Base-by-base conservation (phyloP, 768 basidiomycete species). In the Serpula lacrymans region DNA sequence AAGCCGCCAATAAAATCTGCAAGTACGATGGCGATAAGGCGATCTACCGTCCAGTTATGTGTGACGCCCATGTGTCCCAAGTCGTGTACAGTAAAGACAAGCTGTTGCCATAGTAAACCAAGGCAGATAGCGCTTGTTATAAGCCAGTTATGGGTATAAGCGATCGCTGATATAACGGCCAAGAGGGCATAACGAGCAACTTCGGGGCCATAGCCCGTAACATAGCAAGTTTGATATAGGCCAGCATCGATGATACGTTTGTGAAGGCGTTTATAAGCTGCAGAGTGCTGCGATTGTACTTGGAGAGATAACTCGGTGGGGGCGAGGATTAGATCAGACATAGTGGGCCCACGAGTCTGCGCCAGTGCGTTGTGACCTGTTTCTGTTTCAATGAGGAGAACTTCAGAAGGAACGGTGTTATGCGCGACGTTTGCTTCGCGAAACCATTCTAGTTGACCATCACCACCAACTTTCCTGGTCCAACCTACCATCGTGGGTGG, bases 51-150 rank as follows among this genome's bases (percentile, higher is more conserved):
- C 86, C 91, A 95, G 54, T 84, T 67, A 45, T 94, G 92, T 5
- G 92, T 94, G 45, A 98, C 84, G 24, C 91, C 91, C 65, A 88
- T 80, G 65, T 99, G 96, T 2, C 95, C 96, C 8, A 96, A 78
- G 64, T 99, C 96, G 60, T 99, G 96, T 24, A 78, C 93, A 41
- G 75, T 74, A 63, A 99, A 98, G 25, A 88, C 82, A 41, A 98
- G 73, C 58, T 98, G 96, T 55, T 99, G 96, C 91, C 91, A 98
- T 58, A 89, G 74, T 34, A 92, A 64, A 6, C 96, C 96, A 5
- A 98, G 80, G 50, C 74, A 84, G 34, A 88, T 50, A 3, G 94
- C 90, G 45, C 88, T 91, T 37, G 72, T 58, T 39, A 87, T 62
- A 49, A 84, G 74, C 82, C 86, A 88, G 49, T 63, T 64, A 39